Base-by-base conservation (phyloP, 2,329 filamentous ascomycete genomes). In the Hymenoscyphus repandus region DNA sequence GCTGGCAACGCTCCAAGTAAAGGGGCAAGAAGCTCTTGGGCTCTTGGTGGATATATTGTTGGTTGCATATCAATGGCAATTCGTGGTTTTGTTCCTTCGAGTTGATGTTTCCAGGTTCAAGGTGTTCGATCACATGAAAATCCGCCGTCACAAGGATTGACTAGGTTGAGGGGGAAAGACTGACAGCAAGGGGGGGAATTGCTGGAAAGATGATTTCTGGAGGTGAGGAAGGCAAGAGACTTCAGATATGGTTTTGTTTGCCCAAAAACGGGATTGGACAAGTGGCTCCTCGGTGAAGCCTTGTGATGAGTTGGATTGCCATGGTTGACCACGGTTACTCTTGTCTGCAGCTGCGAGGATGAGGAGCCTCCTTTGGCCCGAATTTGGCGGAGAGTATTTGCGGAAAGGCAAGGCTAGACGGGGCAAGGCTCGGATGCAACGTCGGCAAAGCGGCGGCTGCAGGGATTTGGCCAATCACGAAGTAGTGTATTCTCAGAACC, bases 1-100 rank as follows among this genome's bases (percentile, higher is more conserved):
- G 78, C 74, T 10, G 80, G 79, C 33, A 86, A 70, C 34, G 80
- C 75, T 7, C 79, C 77, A 42, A 86, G 72, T 50, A 86, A 71
- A 43, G 79, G 77, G 12, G 74, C 72, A 31, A 85, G 66, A 30
- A 82, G 70, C 49, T 69, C 64, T 49, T 73, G 67, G 50, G 74
- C 62, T 63, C 77, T 70, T 36, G 78, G 77, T 45, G 72, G 66
- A 47, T 65, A 55, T 55, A 78, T 66, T 34, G 56, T 32, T 40
- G 56, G 49, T 55, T 58, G 55, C 57, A 60, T 62, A 41, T n/a
- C 51, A 51, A 22, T 36, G n/a, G 45, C 13, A 20, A 27, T 13
- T 48, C 30, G 31, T 47, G 11, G 11, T 40, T n/a, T 17, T 6
- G 39, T 33, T 10, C 15, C n/a, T n/a, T 36, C 6, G 47, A 17